A percentile compares a stretch with the other conserved stretches of the same genome.
Evolutionary conservation across 2,329 filamentous ascomycete species (phyloP).

Genomic region (Huntiella abstrusa): DNA sequence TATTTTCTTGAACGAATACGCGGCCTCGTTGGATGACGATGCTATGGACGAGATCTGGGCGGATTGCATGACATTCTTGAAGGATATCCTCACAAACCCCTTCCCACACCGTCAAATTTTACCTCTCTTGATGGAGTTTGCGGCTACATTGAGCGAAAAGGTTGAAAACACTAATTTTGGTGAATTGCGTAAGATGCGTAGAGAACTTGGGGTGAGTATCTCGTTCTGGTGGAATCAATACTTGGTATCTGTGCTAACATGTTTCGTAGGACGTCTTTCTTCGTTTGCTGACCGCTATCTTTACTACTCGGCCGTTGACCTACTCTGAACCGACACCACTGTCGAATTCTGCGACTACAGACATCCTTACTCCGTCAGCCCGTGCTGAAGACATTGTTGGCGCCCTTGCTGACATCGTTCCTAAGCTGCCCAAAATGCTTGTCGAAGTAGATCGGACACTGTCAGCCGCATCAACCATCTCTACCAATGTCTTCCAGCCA

Average conservation of each 20-base stretch:
- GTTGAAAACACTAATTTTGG: constrained; percentile 96
- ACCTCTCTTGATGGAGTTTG: constrained; percentile 71
- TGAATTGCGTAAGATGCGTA: constrained; percentile 78
- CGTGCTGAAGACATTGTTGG: constrained; percentile 58
- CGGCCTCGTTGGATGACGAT: constrained; percentile 79
- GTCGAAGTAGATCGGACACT: constrained; percentile 71
- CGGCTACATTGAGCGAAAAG: constrained; percentile 78
- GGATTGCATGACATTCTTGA: constrained; percentile 79
- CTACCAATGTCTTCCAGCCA: constrained; percentile 63
- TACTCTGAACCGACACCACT: constrained; percentile 38
- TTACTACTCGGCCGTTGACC: constrained; percentile 68
- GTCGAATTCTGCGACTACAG: constrained; percentile 18
- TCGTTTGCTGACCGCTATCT: constrained; percentile 75
- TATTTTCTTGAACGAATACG: constrained; percentile 78
- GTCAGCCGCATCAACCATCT: constrained; percentile 61
- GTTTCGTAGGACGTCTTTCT: constrained; percentile 60
- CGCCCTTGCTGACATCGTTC: constrained; percentile 61
- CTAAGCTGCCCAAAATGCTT: constrained; percentile 63
- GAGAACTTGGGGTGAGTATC: constrained; percentile 60
- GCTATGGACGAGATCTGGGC: constrained; percentile 97
- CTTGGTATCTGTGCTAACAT: neutral
- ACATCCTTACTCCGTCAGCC: constrained; percentile 21
- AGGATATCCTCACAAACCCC: constrained; percentile 78
- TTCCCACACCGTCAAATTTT: constrained; percentile 87
- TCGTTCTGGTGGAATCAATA: neutral